phyloP scores from a whole-genome alignment of 2,329 filamentous ascomycete species.

The Paracorniculantispora psalliotae region DNA sequence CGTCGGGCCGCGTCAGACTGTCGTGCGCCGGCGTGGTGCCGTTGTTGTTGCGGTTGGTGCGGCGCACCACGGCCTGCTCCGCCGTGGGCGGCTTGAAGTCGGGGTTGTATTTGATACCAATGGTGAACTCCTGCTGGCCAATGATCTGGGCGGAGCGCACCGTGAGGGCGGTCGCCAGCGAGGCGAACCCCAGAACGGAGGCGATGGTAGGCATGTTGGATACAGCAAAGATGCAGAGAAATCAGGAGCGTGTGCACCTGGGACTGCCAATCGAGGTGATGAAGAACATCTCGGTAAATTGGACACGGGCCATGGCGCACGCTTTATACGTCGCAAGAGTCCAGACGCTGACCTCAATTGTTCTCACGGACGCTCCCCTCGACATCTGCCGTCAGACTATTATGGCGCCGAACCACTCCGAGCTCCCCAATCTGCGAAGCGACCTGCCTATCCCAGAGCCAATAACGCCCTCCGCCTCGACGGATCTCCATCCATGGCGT shows the following conservation, averaged over 20 bases:
- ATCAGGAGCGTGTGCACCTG: neutral
- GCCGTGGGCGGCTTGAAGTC: neutral
- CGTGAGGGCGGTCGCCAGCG: neutral
- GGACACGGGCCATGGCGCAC: neutral
- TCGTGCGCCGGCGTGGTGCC: neutral
- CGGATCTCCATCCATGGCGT: neutral
- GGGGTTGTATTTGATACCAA: neutral
- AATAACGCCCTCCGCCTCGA: neutral
- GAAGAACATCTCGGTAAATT: too few relatives aligned
- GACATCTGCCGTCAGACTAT: neutral
- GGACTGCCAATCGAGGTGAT: neutral
- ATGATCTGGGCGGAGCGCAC: neutral
- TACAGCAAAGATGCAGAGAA: neutral
- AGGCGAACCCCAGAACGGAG: neutral
- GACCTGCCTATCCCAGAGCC: neutral
- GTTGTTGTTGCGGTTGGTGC: neutral
- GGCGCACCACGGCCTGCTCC: neutral
- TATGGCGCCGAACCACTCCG: neutral
- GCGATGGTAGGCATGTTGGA: neutral
- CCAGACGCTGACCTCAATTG: too few relatives aligned
- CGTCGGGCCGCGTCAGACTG: slow-evolving; percentile 1
- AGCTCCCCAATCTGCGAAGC: neutral
- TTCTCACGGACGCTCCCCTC: too few relatives aligned
- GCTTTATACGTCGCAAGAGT: too few relatives aligned
- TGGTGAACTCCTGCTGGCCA: neutral